Conservation (phyloP, 129 eudicot species). For the Flaveria robusta region DNA sequence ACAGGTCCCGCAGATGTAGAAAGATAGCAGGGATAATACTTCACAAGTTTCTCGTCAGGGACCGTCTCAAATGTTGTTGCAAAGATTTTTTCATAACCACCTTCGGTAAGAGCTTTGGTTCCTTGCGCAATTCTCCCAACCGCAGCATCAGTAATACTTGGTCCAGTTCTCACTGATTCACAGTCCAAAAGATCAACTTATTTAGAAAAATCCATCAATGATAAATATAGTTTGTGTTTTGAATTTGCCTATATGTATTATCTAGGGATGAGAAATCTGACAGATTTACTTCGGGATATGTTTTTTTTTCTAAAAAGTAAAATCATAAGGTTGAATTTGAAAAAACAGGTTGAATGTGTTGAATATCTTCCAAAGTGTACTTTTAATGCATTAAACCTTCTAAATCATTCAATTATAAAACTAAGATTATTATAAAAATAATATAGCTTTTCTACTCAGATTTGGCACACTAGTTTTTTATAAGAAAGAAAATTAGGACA, state of each 20-base stretch:
- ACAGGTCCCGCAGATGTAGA: slow-evolving; percentile 99
- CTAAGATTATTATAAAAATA: not conserved
- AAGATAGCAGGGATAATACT: slow-evolving; percentile 78
- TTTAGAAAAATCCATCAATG: not conserved
- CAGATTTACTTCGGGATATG: not conserved
- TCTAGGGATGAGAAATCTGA: not conserved
- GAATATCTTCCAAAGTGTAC: not conserved
- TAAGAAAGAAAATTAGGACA: not conserved
- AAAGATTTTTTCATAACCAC: slow-evolving; percentile 91
- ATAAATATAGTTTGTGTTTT: not conserved
- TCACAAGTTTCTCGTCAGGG: slow-evolving; percentile 77
- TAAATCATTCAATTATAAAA: not conserved
- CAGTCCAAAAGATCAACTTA: not conserved
- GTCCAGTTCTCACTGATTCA: slow-evolving; percentile 87
- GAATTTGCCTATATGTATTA: not conserved
- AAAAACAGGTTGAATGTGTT: not conserved
- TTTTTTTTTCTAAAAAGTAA: not conserved
- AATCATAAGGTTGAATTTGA: not conserved
- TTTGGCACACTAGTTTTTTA: not conserved
- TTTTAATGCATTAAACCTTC: not conserved
- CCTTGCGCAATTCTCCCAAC: slow-evolving; percentile 91
- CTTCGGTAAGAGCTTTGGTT: slow-evolving; percentile 89
- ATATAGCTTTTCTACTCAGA: not conserved
- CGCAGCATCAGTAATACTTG: slow-evolving; percentile 88
- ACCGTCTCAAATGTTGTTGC: slow-evolving; percentile 77